Conservation (phyloP, 768 basidiomycete genomes). For the Auricularia heimuer region DNA sequence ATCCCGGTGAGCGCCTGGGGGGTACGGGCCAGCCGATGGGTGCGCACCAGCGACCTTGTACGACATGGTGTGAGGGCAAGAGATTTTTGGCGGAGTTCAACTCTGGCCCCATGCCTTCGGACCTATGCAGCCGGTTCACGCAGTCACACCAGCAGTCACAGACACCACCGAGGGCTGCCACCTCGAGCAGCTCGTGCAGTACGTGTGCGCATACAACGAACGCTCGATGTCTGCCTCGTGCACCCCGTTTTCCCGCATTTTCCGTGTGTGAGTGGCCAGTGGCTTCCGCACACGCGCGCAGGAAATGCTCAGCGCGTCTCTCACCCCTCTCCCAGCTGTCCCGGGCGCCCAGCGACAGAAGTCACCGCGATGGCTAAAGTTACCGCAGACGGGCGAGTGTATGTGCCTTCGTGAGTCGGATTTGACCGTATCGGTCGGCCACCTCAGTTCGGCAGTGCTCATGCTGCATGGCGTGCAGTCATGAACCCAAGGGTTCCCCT, state of each 20-base stretch:
- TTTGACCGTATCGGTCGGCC: background rate
- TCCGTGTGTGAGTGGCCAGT: constrained; percentile 47
- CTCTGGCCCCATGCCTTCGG: background rate
- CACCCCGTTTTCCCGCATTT: constrained; percentile 65
- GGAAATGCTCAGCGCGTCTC: background rate
- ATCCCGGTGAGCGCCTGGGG: constrained; percentile 10
- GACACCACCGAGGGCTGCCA: background rate
- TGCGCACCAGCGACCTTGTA: constrained; percentile 82
- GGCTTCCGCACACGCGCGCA: background rate
- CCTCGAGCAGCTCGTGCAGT: background rate
- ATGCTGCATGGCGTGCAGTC: background rate
- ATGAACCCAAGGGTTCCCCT: background rate
- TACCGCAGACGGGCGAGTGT: constrained; percentile 21
- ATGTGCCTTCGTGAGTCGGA: background rate
- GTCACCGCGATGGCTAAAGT: constrained; percentile 49
- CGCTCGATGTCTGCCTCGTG: constrained; percentile 35
- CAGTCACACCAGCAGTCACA: background rate
- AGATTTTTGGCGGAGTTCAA: constrained; percentile 6
- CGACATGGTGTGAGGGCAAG: constrained; percentile 40
- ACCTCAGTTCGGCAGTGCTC: background rate
- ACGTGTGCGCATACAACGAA: background rate
- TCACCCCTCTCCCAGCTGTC: constrained; percentile 42
- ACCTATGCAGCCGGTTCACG: constrained; percentile 3
- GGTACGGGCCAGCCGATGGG: background rate
- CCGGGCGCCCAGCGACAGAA: constrained; percentile 55